phyloP scores from a whole-genome alignment of 306 rosid species.

The Lablab purpureus region DNA sequence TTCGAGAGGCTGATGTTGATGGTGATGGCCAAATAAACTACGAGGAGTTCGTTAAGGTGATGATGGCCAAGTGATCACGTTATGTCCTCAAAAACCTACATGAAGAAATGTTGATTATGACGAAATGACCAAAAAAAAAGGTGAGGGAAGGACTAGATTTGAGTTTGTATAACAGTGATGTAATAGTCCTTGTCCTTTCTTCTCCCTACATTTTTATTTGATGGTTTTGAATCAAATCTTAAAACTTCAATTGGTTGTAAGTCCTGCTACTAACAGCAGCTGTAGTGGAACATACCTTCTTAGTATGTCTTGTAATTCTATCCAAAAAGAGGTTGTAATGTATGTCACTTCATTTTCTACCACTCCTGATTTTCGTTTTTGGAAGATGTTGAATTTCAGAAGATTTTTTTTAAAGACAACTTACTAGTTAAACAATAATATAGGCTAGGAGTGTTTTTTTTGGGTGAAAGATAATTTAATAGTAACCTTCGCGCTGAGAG shows the following conservation, averaged over 20 bases:
- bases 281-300: constrained; percentile 43
- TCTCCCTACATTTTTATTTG: constrained; percentile 42
- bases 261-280: constrained; percentile 19
- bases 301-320: constrained; percentile 50
- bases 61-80: constrained; percentile 77
- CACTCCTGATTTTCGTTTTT: constrained; percentile 4
- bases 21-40: constrained; percentile 92
- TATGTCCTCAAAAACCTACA: constrained; percentile 22
- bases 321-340: constrained; percentile 28
- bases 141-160: constrained; percentile 20
- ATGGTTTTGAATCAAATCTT: constrained; percentile 46
- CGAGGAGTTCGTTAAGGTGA: constrained; percentile 84
- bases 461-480: too few relatives aligned
- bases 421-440: too few relatives aligned
- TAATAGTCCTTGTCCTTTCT: constrained; percentile 26
- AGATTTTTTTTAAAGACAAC: too few relatives aligned
- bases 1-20: constrained; percentile 84
- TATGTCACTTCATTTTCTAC: constrained; percentile 24
- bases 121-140: background rate
- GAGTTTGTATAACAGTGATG: constrained; percentile 38
- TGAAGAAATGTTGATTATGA: constrained; percentile 30
- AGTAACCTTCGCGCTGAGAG: too few relatives aligned
- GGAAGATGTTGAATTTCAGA: background rate
- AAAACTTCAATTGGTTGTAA: constrained; percentile 41
- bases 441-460: too few relatives aligned